phyloP scores from a whole-genome alignment of 228 moss, liverwort and hornwort genomes.

The Sphagnum magellanicum region DNA sequence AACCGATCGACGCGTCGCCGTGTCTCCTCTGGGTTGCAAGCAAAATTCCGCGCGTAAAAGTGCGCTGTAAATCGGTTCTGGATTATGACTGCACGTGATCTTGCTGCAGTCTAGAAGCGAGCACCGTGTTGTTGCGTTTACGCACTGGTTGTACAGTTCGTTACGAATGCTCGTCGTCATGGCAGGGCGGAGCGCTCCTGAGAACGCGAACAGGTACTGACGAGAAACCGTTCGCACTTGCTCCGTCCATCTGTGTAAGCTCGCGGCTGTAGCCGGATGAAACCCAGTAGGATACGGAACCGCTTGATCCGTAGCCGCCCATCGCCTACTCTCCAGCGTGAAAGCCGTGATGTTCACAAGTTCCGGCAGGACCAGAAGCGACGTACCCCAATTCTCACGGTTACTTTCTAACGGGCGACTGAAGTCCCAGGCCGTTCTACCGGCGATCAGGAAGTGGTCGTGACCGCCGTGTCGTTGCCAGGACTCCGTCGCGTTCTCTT shows the following conservation, averaged over 20 bases:
- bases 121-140: constrained; percentile 43
- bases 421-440: constrained; percentile 56
- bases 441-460: constrained; percentile 46
- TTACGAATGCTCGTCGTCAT: constrained; percentile 38
- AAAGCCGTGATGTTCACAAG: constrained; percentile 45
- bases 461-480: constrained; percentile 33
- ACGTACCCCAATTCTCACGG: constrained; percentile 21
- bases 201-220: constrained; percentile 51
- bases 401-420: background rate
- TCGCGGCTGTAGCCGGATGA: constrained; percentile 54
- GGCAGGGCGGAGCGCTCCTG: constrained; percentile 58
- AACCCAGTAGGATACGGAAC: constrained; percentile 79
- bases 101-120: constrained; percentile 48
- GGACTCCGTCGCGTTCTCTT: constrained; percentile 12
- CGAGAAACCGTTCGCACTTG: constrained; percentile 37
- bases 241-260: constrained; percentile 45
- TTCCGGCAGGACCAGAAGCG: constrained; percentile 16
- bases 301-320: constrained; percentile 25
- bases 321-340: constrained; percentile 49
- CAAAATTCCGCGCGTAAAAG: constrained; percentile 64
- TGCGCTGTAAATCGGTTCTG: constrained; percentile 48
- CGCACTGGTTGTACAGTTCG: constrained; percentile 47
- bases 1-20: constrained; percentile 59
- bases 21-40: constrained; percentile 73
- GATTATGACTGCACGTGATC: constrained; percentile 76